Evolutionary conservation across 164 flowering plant genomes (phyloP).

Genomic region (Liquidambar formosana): DNA sequence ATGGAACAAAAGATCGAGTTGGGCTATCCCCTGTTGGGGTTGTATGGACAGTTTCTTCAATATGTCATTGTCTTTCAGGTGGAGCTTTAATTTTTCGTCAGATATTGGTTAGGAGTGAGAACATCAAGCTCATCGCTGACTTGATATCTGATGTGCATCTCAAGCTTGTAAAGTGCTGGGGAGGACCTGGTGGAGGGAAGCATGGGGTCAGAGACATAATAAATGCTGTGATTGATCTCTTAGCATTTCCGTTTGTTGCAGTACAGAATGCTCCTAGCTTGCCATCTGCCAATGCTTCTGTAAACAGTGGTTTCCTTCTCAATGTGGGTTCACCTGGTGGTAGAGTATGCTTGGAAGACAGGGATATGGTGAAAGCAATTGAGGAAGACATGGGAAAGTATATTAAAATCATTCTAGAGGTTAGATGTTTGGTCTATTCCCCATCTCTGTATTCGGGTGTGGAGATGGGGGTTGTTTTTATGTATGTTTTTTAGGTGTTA

Average conservation of each 20-base stretch:
- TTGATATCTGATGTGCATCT: slow-evolving; percentile 75
- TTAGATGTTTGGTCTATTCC: slow-evolving; percentile 23
- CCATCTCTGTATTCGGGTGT: not conserved
- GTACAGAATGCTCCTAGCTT: slow-evolving; percentile 70
- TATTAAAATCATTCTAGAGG: slow-evolving; percentile 78
- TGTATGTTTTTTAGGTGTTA: not conserved
- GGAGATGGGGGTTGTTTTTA: not conserved
- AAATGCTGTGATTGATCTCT: slow-evolving; percentile 74
- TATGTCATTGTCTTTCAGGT: slow-evolving; percentile 83
- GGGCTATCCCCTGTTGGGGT: slow-evolving; percentile 85
- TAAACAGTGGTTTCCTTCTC: slow-evolving; percentile 85
- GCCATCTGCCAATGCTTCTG: slow-evolving; percentile 84
- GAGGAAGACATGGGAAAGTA: slow-evolving; percentile 76
- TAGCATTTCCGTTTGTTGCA: slow-evolving; percentile 97
- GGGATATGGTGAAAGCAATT: slow-evolving; percentile 65
- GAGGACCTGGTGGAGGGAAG: slow-evolving; percentile 93
- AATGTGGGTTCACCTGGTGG: slow-evolving; percentile 81
- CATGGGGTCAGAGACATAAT: slow-evolving; percentile 68
- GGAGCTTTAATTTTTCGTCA: slow-evolving; percentile 73
- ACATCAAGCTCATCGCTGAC: slow-evolving; percentile 54
- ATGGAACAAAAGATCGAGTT: slow-evolving; percentile 38
- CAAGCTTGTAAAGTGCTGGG: slow-evolving; percentile 72
- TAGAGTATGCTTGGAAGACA: slow-evolving; percentile 67
- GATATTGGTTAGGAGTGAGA: slow-evolving; percentile 61
- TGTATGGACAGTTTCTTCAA: slow-evolving; percentile 78